Conservation (phyloP, 371 early-diverging fungal species). For the Rhizopus microsporus region DNA sequence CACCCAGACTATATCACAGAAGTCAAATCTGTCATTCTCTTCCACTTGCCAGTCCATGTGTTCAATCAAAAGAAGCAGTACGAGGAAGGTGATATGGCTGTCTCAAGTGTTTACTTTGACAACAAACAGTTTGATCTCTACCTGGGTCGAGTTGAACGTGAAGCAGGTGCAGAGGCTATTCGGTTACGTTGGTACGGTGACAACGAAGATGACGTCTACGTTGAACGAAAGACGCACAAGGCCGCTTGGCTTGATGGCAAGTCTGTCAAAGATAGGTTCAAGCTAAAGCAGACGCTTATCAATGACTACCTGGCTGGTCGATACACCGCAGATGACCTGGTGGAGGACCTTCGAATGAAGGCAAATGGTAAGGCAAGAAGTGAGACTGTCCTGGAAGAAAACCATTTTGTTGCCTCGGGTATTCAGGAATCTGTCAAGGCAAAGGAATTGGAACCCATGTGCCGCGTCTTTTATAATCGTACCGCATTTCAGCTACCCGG, state of each 20-base stretch:
- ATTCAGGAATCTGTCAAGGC: conserved; percentile 76
- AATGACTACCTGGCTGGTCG: conserved; percentile 80
- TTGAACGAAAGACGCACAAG: conserved; percentile 56
- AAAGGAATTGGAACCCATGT: conserved; percentile 82
- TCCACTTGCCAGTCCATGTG: conserved; percentile 93
- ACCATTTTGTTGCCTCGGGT: conserved; percentile 77
- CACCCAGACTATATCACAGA: conserved; percentile 95
- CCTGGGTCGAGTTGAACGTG: conserved; percentile 79
- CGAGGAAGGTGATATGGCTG: conserved; percentile 56
- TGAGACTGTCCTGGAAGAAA: conserved; percentile 67
- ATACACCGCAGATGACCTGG: conserved; percentile 75
- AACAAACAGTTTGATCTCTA: conserved; percentile 88
- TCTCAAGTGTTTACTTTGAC: conserved; percentile 97
- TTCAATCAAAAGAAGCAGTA: conserved; percentile 57
- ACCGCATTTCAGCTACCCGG: conserved; percentile 99
- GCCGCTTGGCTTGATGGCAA: conserved; percentile 76
- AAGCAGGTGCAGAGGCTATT: conserved; percentile 86
- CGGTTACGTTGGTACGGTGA: conserved; percentile 92
- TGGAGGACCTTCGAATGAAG: conserved; percentile 73
- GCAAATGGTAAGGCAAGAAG: conserved; percentile 49
- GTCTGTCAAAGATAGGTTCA: conserved; percentile 94
- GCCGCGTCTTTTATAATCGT: conserved; percentile 96
- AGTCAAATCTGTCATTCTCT: conserved; percentile 87
- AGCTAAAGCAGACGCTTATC: conserved; percentile 88
- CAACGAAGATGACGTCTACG: conserved; percentile 51